Evolutionary conservation across 2,329 filamentous ascomycete species (phyloP).

Genomic region (Ampelomyces quisqualis): DNA sequence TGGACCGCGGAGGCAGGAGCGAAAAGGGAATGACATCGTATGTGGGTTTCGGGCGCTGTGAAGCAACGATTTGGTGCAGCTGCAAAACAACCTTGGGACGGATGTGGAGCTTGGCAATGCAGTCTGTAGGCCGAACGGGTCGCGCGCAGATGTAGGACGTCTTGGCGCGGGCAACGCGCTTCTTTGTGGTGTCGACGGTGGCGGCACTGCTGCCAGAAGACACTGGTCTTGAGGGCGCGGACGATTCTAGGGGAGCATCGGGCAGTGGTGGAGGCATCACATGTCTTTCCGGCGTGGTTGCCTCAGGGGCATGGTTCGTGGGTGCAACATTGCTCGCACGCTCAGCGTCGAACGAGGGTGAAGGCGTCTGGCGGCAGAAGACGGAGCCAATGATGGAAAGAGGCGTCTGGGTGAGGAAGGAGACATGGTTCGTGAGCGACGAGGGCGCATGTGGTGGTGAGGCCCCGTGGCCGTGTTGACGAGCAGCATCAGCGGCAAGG

Average conservation of each 20-base stretch:
- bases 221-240: slow-evolving; percentile 36
- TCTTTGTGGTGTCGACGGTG: slow-evolving; percentile 39
- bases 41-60: slow-evolving; percentile 63
- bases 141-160: slow-evolving; percentile 69
- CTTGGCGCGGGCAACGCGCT: slow-evolving; percentile 55
- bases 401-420: slow-evolving; percentile 37
- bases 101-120: slow-evolving; percentile 64
- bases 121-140: slow-evolving; percentile 59
- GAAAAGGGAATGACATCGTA: slow-evolving; percentile 73
- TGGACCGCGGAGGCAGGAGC: slow-evolving; percentile 53
- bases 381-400: slow-evolving; percentile 38
- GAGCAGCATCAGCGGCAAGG: slow-evolving; percentile 39
- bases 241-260: slow-evolving; percentile 17
- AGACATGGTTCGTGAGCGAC: slow-evolving; percentile 23
- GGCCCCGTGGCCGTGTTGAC: slow-evolving; percentile 37
- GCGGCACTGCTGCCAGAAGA: slow-evolving; percentile 42
- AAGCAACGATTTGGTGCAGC: slow-evolving; percentile 64
- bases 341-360: slow-evolving; percentile 15
- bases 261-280: slow-evolving; percentile 7
- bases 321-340: no score
- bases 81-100: slow-evolving; percentile 71
- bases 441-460: slow-evolving; percentile 22
- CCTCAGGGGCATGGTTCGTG: slow-evolving; percentile 1
- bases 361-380: slow-evolving; percentile 27
- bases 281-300: slow-evolving; percentile 7